A percentile compares a stretch with the other conserved stretches of the same genome.
Evolutionary conservation across 2,329 filamentous ascomycete genomes (phyloP).

Genomic region (Aspergillus sojae): DNA sequence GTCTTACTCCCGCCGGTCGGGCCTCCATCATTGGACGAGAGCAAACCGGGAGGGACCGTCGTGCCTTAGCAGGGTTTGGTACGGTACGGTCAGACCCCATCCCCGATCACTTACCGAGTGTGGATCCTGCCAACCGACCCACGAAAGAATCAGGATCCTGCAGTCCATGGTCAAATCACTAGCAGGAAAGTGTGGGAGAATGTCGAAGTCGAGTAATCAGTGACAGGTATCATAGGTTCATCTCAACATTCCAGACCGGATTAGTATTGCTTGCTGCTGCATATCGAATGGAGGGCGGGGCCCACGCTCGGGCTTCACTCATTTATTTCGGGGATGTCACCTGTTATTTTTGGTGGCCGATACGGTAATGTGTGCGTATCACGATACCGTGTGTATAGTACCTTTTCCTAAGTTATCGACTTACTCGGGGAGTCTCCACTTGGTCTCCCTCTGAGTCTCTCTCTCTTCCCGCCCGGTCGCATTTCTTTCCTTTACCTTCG

Average conservation of each 20-base stretch:
- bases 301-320: background rate
- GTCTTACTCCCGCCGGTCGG: no score
- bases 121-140: background rate
- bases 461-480: background rate
- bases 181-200: background rate
- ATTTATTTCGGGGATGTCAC: background rate
- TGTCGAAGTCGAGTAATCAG: no score
- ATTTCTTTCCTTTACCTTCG: slow-evolving; percentile 1
- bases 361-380: background rate
- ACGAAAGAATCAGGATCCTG: background rate
- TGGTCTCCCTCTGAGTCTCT: background rate
- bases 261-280: background rate
- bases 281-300: background rate
- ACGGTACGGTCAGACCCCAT: background rate
- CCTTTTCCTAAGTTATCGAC: background rate
- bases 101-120: background rate
- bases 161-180: background rate
- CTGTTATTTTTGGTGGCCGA: background rate
- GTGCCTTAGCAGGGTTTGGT: background rate
- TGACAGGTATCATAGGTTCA: no score
- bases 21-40: background rate
- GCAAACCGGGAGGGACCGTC: background rate
- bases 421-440: background rate
- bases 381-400: background rate
- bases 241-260: no score